Base-by-base conservation (phyloP, 331 rosid species). In the Saraca asoca region DNA sequence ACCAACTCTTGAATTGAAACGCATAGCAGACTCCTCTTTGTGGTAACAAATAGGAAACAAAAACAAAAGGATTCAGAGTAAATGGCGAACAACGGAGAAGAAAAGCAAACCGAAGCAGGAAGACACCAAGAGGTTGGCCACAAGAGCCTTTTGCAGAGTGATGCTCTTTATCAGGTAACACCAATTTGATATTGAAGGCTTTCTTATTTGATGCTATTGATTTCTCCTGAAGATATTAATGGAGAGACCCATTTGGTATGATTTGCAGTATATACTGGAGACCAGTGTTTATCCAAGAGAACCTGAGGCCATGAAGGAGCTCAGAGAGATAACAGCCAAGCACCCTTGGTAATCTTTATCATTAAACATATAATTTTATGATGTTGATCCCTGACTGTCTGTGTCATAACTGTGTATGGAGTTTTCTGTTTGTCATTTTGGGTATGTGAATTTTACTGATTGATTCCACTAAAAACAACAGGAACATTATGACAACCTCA, bases 401-500 rank as follows among this genome's bases (percentile, higher is more conserved):
- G 31, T 24, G 1, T 24, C 3, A 24, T 24, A 1, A 1, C 31
- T 24, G 1, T 24, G 31, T 24, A 24, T 24, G 31, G 31, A 24
- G 31, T 24, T 24, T 24, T 24, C 3, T 49, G 35, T 12, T 64
- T 59, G 9, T 43, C 17, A 39, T 45, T 49, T 7, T 5, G 43
- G 43, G 8, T 8, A 38, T 15, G 51, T 14, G 29, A 10, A 3
- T 35, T 5, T 48, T 15, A 55, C 8, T 68, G 51, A 71, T 43
- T 80, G 44, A 12, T 51, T 42, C 18, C 51, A 68, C 42, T 49
- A 64, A 77, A 55, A 14, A 7, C 8, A 48, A 77, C 79, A 93
- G 98, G 98, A 87, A 86, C 81, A 71, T 87, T 75, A 87, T 93
- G 98, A 90, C 98, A 16, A 90, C 97, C 46, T 93, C 98, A 29